Conservation (phyloP, 495 filamentous ascomycete species). For the Penicillium nucicola region DNA sequence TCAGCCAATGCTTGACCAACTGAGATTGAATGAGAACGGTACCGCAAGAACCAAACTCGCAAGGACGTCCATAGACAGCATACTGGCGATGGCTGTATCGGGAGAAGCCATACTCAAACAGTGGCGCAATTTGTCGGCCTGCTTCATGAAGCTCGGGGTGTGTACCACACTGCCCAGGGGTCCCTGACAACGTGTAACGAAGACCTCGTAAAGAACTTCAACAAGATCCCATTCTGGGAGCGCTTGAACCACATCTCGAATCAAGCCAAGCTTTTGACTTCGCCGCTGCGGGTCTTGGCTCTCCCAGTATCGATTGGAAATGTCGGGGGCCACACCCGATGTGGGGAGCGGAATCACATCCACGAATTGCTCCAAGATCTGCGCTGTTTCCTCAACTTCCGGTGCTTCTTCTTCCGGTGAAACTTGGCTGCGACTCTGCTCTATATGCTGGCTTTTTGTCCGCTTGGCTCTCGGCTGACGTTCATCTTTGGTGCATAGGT, state of each 20-base stretch:
- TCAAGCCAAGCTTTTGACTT: slow-evolving; percentile 4
- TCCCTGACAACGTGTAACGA: slow-evolving; percentile 26
- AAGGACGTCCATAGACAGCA: slow-evolving; percentile 2
- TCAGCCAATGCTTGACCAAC: background rate
- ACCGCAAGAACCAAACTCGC: slow-evolving; percentile 9
- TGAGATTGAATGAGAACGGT: background rate
- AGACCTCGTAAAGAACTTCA: slow-evolving; percentile 17
- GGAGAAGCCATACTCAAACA: background rate
- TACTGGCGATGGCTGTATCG: background rate
- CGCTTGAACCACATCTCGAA: slow-evolving; percentile 18
- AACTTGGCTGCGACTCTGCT: background rate
- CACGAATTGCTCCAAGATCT: slow-evolving; percentile 7
- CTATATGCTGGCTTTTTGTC: background rate
- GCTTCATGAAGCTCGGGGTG: slow-evolving; percentile 20
- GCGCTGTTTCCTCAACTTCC: slow-evolving; percentile 5
- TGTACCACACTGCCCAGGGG: slow-evolving; percentile 25
- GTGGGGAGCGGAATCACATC: background rate
- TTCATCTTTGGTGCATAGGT: slow-evolving; percentile 24
- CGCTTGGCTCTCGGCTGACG: slow-evolving; percentile 22
- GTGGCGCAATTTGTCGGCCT: slow-evolving; percentile 5
- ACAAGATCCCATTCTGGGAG: slow-evolving; percentile 17
- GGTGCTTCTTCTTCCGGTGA: background rate
- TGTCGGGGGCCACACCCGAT: slow-evolving; percentile 1
- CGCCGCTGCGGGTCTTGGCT: background rate
- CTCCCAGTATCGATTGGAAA: slow-evolving; percentile 6